phyloP scores from a whole-genome alignment of 2,329 filamentous ascomycete species.

The Colletotrichum agaves region DNA sequence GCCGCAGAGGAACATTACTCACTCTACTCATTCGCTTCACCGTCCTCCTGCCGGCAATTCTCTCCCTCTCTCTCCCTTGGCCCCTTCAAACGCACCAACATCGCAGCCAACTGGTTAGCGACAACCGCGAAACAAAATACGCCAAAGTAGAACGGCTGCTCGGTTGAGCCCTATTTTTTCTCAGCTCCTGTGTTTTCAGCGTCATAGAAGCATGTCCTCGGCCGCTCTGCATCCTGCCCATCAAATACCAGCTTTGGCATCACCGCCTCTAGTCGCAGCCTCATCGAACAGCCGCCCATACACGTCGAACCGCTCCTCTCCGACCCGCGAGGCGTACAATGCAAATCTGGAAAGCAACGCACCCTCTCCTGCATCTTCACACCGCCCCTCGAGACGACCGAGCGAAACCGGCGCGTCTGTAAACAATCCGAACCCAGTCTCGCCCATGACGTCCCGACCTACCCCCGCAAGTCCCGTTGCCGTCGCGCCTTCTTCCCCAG shows the following conservation, averaged over 20 bases:
- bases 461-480: conserved; percentile 55
- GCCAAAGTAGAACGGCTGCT: conserved; percentile 28
- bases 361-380: conserved; percentile 62
- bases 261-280: conserved; percentile 56
- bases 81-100: conserved; percentile 26
- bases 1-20: conserved; percentile 9
- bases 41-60: conserved; percentile 23
- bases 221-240: conserved; percentile 71
- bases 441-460: conserved; percentile 60
- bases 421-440: conserved; percentile 49
- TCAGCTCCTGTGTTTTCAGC: conserved; percentile 19
- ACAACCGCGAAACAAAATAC: conserved; percentile 31
- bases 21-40: conserved; percentile 22
- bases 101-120: conserved; percentile 29
- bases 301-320: conserved; percentile 61
- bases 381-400: conserved; percentile 63
- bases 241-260: conserved; percentile 59
- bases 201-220: conserved; percentile 66
- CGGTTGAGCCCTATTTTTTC: conserved; percentile 25
- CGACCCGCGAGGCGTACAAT: conserved; percentile 68
- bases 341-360: conserved; percentile 58
- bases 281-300: conserved; percentile 63
- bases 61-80: conserved; percentile 24
- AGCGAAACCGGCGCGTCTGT: conserved; percentile 59
- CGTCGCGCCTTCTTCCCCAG: conserved; percentile 51